A percentile compares a stretch with the other conserved stretches of the same genome.
Conservation (phyloP, 2,329 filamentous ascomycete genomes). For the Aaosphaeria pasadenensis region DNA sequence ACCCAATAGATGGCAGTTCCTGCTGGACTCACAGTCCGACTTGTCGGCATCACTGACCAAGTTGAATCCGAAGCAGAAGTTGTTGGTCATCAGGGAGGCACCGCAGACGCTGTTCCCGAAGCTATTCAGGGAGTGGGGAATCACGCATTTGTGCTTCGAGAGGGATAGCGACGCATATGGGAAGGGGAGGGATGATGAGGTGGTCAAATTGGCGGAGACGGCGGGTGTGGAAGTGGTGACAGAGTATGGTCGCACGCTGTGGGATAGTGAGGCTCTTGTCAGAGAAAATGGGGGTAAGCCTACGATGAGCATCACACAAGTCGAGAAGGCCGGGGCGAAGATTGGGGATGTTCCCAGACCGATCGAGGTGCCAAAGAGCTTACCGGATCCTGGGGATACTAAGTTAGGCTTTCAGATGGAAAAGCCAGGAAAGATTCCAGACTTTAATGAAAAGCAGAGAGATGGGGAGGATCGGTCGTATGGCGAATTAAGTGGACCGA, state of each 20-base stretch:
- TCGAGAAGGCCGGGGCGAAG: conserved; percentile 59
- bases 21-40: conserved; percentile 70
- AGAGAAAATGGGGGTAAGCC: conserved; percentile 64
- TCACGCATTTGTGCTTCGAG: conserved; percentile 76
- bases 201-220: conserved; percentile 58
- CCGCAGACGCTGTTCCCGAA: conserved; percentile 70
- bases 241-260: conserved; percentile 65
- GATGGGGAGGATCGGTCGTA: conserved; percentile 58
- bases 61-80: conserved; percentile 67
- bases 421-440: conserved; percentile 49
- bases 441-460: conserved; percentile 60
- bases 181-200: conserved; percentile 58
- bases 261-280: conserved; percentile 70
- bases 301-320: conserved; percentile 70
- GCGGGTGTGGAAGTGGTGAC: conserved; percentile 68
- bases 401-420: conserved; percentile 58
- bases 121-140: conserved; percentile 69
- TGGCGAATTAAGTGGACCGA: conserved; percentile 60
- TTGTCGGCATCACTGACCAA: conserved; percentile 65
- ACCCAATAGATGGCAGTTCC: conserved; percentile 70
- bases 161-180: conserved; percentile 75
- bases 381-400: conserved; percentile 66
- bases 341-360: conserved; percentile 62
- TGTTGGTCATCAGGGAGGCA: conserved; percentile 69
- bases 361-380: conserved; percentile 54